Base-by-base conservation (phyloP, 225 moss, liverwort and hornwort genomes). In the Lunularia cruciata region DNA sequence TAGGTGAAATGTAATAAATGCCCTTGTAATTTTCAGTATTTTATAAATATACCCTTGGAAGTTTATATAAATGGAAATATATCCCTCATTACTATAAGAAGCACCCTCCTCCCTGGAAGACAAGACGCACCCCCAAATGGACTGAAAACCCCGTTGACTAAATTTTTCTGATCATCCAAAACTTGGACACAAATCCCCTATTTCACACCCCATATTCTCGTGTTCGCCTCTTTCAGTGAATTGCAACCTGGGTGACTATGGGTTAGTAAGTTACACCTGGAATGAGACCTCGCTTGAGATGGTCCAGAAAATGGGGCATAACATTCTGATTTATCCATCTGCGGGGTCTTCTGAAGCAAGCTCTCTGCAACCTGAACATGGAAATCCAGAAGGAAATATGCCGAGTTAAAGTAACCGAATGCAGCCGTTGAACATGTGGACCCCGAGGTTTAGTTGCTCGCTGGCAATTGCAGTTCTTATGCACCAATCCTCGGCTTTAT, bases 321-420 rank as follows among this genome's bases (percentile, higher is more conserved):
- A 65, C 1, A 43, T 23, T 33, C 55, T 38, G 3, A 15, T 58
- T 27, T 34, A 43, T 49, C 70, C 70, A 71, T 71, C 35, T 49
- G 6, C n/a, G 46, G 57, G 20, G n/a, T 71, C 22, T 56, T 57
- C 23, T 57, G 56, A 13, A 70, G 32, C n/a, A 76, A 47, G 25
- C n/a, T n/a, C 70, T 35, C 9, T 49, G 32, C 13, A 60, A 20
- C 25, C 47, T 45, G 52, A 62, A 62, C 68, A 75, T 76, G 56
- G 53, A 36, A 20, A 14, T n/a, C n/a, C n/a, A 38, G 23, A 38
- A 4, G 43, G 3, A 43, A n/a, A n/a, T n/a, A n/a, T n/a, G n/a
- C n/a, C n/a, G n/a, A n/a, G n/a, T n/a, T n/a, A n/a, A n/a, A n/a
- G n/a, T n/a, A n/a, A n/a, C n/a, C n/a, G n/a, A n/a, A n/a, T n/a